Evolutionary conservation across 495 filamentous ascomycete genomes (phyloP), one percentile per base, ranked within the genome.

Genomic region (Massariosphaeria phaeospora): DNA sequence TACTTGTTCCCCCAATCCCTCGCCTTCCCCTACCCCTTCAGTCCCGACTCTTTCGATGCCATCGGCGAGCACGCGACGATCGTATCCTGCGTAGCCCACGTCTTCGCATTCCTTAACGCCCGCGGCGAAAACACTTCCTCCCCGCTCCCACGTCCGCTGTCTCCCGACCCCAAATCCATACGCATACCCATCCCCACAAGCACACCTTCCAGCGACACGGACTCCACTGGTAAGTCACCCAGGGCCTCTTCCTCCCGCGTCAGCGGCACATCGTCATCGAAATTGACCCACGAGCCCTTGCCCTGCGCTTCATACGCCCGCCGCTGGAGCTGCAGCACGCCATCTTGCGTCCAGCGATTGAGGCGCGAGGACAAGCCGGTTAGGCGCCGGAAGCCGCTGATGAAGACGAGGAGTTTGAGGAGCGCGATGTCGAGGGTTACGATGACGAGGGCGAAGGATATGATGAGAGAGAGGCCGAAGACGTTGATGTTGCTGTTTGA

Each of bases 381-480:
- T 2, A 21, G 17, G 38, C 15, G 38, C 17, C 48, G 31, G 35
- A 51, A 51, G 8, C 15, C 13, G 48, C 18, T 25, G 23, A 51
- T 9, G 35, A 25, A 39, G 48, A 40, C 35, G 13, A 51, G 31
- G 48, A 51, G 40, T 38, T 40, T 38, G 21, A 51, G 48, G 31
- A 51, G 48, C 17, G 29, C 23, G 23, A 51, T 51, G 34, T 51
- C 48, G 12, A 51, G 5, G 9, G 15, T 27, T 12, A 18, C 24
- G 17, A 40, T 8, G 20, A 51, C 7, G 7, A 18, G 13, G 6
- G 48, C 29, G 33, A 40, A 15, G 18, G 33, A 26, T 11, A 51
- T 24, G 48, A 51, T 40, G 48, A 51, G 40, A 1, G 27, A 21
- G 2, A 51, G 21, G 20, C 33, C 48, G 24, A 51, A 51, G 11